Percentiles rank a stretch among this genome's conserved stretches.
These are phyloP conservation scores for Solanum microdontum DNA, from an alignment of 257 asterid genomes.

Conservation along the genomic window DNA sequence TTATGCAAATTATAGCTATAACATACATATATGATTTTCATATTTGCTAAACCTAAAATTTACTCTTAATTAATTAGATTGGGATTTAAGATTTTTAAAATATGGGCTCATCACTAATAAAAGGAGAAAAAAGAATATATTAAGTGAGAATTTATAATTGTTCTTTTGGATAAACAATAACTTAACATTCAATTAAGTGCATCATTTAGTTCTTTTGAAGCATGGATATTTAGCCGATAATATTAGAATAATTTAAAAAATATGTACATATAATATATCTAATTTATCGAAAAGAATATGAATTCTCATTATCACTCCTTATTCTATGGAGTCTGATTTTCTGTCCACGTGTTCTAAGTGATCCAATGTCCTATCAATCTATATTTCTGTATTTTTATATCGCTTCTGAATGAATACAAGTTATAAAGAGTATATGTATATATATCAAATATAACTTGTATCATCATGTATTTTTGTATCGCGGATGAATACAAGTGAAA, in stretches of 20 bases:
- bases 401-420: neutral
- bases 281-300: no score
- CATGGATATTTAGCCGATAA: neutral
- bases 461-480: no score
- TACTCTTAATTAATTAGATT: neutral
- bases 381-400: no score
- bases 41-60: no score
- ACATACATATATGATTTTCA: no score
- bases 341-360: neutral
- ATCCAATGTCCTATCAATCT: neutral
- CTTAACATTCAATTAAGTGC: neutral
- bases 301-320: neutral
- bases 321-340: neutral
- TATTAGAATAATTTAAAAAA: no score
- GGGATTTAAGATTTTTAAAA: neutral
- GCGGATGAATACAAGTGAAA: neutral
- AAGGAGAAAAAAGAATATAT: neutral
- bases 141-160: neutral
- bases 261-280: no score
- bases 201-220: neutral
- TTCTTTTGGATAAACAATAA: neutral
- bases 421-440: no score
- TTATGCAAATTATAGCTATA: no score
- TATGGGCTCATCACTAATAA: neutral
- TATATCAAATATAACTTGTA: no score